These are phyloP conservation scores for Castanospermum australe DNA, from an alignment of 306 rosid genomes.

Conservation along the genomic window DNA sequence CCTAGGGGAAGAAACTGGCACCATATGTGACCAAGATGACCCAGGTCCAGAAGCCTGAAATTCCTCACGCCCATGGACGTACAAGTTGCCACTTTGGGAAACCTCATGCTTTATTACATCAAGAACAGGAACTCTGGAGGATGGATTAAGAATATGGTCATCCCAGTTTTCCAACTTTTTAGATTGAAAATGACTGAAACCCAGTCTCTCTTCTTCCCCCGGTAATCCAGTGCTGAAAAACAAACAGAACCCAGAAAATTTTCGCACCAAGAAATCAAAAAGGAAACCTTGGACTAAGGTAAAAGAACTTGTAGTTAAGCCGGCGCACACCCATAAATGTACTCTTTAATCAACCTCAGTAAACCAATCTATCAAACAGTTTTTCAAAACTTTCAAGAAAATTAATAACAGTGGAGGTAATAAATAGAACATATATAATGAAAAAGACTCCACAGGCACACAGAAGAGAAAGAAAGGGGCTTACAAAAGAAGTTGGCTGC, in stretches of 20 bases:
- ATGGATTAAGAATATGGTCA: constrained; percentile 39
- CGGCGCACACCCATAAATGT: not conserved
- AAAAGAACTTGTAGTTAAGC: not conserved
- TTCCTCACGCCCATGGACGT: constrained; percentile 41
- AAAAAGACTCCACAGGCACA: not conserved
- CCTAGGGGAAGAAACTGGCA: constrained; percentile 62
- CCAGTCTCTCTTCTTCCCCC: constrained; percentile 56
- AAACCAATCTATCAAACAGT: not conserved
- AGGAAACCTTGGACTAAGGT: not conserved
- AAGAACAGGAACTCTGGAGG: constrained; percentile 30
- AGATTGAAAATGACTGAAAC: constrained; percentile 41
- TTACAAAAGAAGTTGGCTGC: constrained; percentile 74
- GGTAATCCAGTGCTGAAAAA: constrained; percentile 61
- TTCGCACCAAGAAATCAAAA: not conserved
- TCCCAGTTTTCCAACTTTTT: constrained; percentile 58
- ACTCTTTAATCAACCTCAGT: not conserved
- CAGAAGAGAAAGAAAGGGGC: not conserved
- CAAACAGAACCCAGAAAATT: not conserved
- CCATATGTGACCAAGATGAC: constrained; percentile 50
- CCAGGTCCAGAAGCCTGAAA: constrained; percentile 33
- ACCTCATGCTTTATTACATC: constrained; percentile 61
- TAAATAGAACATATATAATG: not conserved
- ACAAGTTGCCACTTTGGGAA: constrained; percentile 44
- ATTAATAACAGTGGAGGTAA: not conserved
- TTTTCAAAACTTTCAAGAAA: not conserved